Conservation (phyloP, 2,329 filamentous ascomycete species). For the Truncatella angustata region DNA sequence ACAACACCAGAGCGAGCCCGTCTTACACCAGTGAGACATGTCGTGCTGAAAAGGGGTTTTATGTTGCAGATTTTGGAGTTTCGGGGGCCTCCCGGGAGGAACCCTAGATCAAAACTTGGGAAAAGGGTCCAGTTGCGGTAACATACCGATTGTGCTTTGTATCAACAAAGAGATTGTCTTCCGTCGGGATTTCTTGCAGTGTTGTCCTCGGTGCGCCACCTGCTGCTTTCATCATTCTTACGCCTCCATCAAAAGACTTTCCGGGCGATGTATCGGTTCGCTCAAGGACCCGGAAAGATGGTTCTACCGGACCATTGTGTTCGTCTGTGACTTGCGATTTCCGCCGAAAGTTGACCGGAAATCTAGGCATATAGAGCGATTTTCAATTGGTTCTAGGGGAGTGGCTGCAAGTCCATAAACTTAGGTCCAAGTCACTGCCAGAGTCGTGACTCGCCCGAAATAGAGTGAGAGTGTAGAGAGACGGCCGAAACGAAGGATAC, state of each 20-base stretch:
- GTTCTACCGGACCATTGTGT: constrained; percentile 49
- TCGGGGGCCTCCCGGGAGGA: too few species aligned
- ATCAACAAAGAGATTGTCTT: constrained; percentile 58
- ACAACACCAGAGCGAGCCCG: constrained; percentile 32
- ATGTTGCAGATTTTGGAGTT: not conserved
- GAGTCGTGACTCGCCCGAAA: too few species aligned
- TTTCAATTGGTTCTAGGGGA: constrained; percentile 15
- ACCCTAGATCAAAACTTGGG: not conserved
- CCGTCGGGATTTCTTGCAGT: constrained; percentile 35
- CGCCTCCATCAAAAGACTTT: constrained; percentile 52
- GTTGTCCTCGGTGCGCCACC: constrained; percentile 37
- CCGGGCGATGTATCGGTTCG: constrained; percentile 43
- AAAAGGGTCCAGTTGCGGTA: not conserved
- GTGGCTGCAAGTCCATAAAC: constrained; percentile 11
- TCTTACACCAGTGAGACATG: constrained; percentile 21
- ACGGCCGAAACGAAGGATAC: not conserved
- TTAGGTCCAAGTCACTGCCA: too few species aligned
- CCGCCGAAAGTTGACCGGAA: constrained; percentile 59
- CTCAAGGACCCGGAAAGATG: constrained; percentile 60
- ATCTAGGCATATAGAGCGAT: constrained; percentile 58
- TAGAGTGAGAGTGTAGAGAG: too few species aligned
- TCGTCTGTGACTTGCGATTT: constrained; percentile 57
- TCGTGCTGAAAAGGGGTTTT: constrained; percentile 10
- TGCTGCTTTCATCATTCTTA: constrained; percentile 38
- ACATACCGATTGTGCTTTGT: constrained; percentile 57